Base-by-base conservation (phyloP, 768 basidiomycete species). In the Punctularia strigosozonata region DNA sequence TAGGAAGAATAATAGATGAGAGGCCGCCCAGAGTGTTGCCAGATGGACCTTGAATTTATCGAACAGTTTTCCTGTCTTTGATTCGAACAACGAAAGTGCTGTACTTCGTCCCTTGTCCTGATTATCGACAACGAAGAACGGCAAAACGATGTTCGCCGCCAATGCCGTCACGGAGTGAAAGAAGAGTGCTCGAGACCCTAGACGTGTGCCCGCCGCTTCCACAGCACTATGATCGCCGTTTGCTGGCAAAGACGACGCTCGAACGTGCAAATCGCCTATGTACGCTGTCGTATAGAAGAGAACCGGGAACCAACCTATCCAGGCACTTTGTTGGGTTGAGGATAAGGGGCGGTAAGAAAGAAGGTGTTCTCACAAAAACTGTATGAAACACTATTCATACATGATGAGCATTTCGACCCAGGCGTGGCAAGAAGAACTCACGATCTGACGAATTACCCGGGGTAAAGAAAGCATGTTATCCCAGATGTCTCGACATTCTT, bases 301-400 rank as follows among this genome's bases (percentile, higher is more conserved):
- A 19, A 90, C 61, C 0, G 92, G 91, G 51, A 94, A 95, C 94
- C 94, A 97, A 6, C 75, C 84, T 43, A 91, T 67, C 78, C 78
- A 92, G 10, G 77, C 71, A 43, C 86, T 88, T 40, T 8, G 23
- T 33, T 33, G 31, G 30, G 14, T 25, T 37, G 13, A 39, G 31
- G 22, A 32, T 31, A 28, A 37, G 15, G 18, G 21, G 35, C 5
- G 7, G 7, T 18, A 25, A 30, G 24, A 13, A 13, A 8, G 24
- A 25, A 26, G 18, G 5, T 17, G n/a, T 20, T 59, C 77, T 49
- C 53, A 86, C 80, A 87, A 85, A 56, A 85, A 83, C 59, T 87
- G 82, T 15, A 85, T 76, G 21, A 81, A 58, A 46, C 75, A 88
- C 86, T 88, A 18, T 35, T 35, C 19, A 10, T 35, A 13, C 28